Evolutionary conservation across 345 rosid species (phyloP).

Genomic region (Mallotus nudiflorus): DNA sequence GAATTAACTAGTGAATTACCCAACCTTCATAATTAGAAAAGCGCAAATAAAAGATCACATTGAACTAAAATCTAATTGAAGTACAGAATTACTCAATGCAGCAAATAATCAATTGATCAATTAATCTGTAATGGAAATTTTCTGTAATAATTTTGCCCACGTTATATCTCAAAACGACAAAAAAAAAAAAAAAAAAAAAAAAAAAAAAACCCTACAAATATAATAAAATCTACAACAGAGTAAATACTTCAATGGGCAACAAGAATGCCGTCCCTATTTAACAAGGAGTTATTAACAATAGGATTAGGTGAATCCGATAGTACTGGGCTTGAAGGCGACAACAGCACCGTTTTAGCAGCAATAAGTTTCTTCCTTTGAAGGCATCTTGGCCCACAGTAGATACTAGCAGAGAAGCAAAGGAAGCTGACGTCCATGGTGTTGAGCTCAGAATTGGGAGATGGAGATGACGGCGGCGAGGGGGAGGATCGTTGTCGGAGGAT

Average conservation of each 20-base stretch:
- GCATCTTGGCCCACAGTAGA: constrained; percentile 42
- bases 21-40: too few relatives aligned
- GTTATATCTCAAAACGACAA: too few relatives aligned
- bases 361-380: constrained; percentile 51
- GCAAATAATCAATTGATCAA: too few relatives aligned
- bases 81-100: too few relatives aligned
- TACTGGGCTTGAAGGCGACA: constrained; percentile 22
- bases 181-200: too few relatives aligned
- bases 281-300: constrained; percentile 27
- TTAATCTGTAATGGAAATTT: too few relatives aligned
- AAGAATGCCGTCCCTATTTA: constrained; percentile 20
- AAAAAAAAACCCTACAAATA: too few relatives aligned
- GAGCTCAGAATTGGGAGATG: not conserved
- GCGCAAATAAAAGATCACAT: too few relatives aligned
- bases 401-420: constrained; percentile 34
- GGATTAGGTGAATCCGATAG: constrained; percentile 34
- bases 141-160: too few relatives aligned
- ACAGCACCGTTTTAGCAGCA: constrained; percentile 37
- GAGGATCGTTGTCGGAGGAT: not conserved
- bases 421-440: constrained; percentile 13
- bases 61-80: too few relatives aligned
- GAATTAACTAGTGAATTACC: too few relatives aligned
- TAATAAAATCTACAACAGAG: constrained; percentile 10
- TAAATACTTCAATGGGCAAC: constrained; percentile 26
- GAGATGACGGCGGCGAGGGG: constrained; percentile 16